Percentiles rank a stretch among this genome's conserved stretches.
Conservation (phyloP, 2,329 filamentous ascomycete genomes). For the Amauroascus verrucosus region DNA sequence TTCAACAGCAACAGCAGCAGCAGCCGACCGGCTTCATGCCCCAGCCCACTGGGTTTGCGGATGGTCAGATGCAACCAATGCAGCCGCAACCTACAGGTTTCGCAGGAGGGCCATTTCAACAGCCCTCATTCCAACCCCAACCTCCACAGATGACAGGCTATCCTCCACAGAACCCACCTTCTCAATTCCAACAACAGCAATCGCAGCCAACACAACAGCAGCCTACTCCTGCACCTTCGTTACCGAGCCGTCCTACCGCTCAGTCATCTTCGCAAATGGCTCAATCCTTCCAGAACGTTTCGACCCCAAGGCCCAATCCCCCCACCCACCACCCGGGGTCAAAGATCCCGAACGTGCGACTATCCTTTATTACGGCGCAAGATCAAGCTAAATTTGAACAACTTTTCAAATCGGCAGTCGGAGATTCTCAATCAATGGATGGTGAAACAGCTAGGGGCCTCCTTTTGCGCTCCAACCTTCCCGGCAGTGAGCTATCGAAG, state of each 20-base stretch:
- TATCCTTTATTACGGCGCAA: constrained; percentile 90
- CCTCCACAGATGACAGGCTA: constrained; percentile 54
- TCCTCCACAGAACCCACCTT: constrained; percentile 26
- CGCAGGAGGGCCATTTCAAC: constrained; percentile 27
- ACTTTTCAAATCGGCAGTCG: constrained; percentile 89
- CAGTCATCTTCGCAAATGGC: constrained; percentile 57
- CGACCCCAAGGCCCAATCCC: constrained; percentile 45
- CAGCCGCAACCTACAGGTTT: constrained; percentile 42
- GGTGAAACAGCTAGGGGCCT: constrained; percentile 89
- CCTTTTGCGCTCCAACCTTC: constrained; percentile 74
- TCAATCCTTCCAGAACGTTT: constrained; percentile 47
- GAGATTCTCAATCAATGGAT: constrained; percentile 72
- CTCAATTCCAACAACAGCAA: constrained; percentile 31
- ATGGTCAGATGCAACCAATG: constrained; percentile 36
- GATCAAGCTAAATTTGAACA: constrained; percentile 98
- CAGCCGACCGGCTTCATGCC: constrained; percentile 48
- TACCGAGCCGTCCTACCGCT: constrained; percentile 30
- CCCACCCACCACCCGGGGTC: constrained; percentile 55
- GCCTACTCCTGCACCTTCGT: constrained; percentile 41
- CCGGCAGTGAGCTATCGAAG: constrained; percentile 77
- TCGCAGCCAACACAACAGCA: constrained; percentile 27
- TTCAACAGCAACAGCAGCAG: constrained; percentile 44
- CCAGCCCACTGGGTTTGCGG: constrained; percentile 58
- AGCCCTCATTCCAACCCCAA: constrained; percentile 26
- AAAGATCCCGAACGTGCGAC: constrained; percentile 84